These are phyloP conservation scores for Dillenia turbinata DNA, from an alignment of 164 flowering plant genomes.

Conservation along the genomic window DNA sequence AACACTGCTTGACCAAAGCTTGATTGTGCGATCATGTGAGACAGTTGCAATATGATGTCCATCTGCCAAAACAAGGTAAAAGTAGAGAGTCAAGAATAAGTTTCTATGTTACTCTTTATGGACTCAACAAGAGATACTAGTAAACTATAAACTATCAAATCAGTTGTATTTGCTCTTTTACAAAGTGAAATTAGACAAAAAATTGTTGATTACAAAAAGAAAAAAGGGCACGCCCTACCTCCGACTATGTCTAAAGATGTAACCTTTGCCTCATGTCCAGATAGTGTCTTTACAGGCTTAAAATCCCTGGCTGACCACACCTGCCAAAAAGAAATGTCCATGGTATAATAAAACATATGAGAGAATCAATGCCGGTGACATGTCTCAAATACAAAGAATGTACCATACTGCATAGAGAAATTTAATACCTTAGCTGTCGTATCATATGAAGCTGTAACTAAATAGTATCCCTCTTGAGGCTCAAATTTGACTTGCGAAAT, in stretches of 20 bases:
- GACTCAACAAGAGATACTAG: no score
- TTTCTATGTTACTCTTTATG: no score
- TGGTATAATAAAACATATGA: not conserved
- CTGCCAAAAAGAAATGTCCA: conserved; percentile 26
- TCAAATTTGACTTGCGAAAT: conserved; percentile 92
- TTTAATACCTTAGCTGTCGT: conserved; percentile 75
- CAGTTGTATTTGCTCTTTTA: not conserved
- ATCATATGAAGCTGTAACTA: conserved; percentile 88
- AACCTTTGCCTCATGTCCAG: conserved; percentile 91
- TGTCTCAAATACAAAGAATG: not conserved
- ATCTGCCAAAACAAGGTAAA: conserved; percentile 38
- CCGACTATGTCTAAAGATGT: conserved; percentile 68
- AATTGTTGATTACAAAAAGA: not conserved
- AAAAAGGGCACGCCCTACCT: conserved; percentile 33
- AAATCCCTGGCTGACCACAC: conserved; percentile 96
- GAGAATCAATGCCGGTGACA: not conserved
- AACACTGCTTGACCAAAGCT: conserved; percentile 66
- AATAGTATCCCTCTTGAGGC: conserved; percentile 91
- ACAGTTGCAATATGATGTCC: conserved; percentile 74
- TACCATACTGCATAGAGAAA: not conserved
- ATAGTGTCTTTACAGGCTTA: conserved; percentile 74
- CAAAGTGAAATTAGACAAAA: not conserved
- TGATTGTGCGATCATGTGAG: conserved; percentile 87
- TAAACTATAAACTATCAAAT: not conserved
- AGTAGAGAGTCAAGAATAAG: not conserved